These are phyloP conservation scores for Bipolaris sorokiniana DNA, from an alignment of 2,329 filamentous ascomycete species.

Conservation along the genomic window DNA sequence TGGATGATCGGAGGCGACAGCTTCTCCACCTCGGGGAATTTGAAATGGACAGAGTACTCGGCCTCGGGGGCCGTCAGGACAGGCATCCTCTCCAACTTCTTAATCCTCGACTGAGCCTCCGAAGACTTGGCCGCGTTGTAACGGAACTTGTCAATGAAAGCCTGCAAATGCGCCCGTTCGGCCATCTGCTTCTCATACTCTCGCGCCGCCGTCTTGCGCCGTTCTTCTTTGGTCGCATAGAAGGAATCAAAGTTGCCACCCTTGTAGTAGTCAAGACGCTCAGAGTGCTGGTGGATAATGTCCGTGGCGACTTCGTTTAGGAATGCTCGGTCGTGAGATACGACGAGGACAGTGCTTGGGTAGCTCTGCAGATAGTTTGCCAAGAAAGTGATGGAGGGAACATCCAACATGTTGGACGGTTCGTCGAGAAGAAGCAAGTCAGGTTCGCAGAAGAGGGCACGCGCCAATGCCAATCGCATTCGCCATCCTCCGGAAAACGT, in stretches of 20 bases:
- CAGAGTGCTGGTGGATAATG: slow-evolving; percentile 97
- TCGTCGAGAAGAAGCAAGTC: slow-evolving; percentile 96
- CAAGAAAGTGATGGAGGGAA: slow-evolving; percentile 98
- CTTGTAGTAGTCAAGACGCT: slow-evolving; percentile 97
- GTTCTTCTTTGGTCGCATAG: slow-evolving; percentile 95
- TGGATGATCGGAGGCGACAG: slow-evolving; percentile 96
- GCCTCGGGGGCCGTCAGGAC: slow-evolving; percentile 86
- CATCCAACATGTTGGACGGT: slow-evolving; percentile 99
- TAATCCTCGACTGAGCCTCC: slow-evolving; percentile 97
- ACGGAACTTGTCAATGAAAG: slow-evolving; percentile 99
- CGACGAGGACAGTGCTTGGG: slow-evolving; percentile 92
- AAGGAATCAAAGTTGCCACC: slow-evolving; percentile 80
- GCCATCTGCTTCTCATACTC: slow-evolving; percentile 99
- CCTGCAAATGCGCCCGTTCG: slow-evolving; percentile 87
- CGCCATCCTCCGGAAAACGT: slow-evolving; percentile 99
- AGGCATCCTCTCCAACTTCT: slow-evolving; percentile 98
- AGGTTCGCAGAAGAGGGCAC: slow-evolving; percentile 97
- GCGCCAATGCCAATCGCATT: slow-evolving; percentile 93
- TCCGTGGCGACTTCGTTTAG: slow-evolving; percentile 99
- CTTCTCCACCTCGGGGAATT: slow-evolving; percentile 97
- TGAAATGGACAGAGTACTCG: slow-evolving; percentile 96
- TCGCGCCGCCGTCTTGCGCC: slow-evolving; percentile 92
- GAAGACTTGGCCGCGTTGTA: slow-evolving; percentile 99
- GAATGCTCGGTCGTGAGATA: slow-evolving; percentile 98
- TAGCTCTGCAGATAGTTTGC: slow-evolving; percentile 94